Conservation (phyloP, 139 green algal species). For the Edaphochlamys debaryana region DNA sequence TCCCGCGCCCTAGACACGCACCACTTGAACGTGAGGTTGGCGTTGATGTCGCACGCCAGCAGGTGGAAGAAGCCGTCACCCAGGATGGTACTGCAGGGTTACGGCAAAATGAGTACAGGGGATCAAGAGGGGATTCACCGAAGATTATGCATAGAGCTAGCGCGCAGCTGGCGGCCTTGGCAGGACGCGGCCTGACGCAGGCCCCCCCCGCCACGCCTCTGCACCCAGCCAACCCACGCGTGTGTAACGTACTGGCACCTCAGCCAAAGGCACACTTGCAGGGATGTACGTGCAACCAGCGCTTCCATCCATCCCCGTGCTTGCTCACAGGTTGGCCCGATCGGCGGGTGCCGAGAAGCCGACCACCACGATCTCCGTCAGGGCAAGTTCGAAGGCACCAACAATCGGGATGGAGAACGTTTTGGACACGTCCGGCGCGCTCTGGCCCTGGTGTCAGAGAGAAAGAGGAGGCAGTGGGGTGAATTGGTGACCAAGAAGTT, state of each 20-base stretch:
- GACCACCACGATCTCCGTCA: slow-evolving; percentile 14
- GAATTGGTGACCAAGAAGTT: not conserved
- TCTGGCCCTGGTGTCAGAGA: not conserved
- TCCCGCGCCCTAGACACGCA: too few relatives aligned
- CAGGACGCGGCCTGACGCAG: not conserved
- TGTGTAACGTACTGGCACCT: too few relatives aligned
- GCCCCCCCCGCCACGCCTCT: too few relatives aligned
- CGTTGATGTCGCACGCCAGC: slow-evolving; percentile 27
- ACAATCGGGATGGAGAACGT: slow-evolving; percentile 44
- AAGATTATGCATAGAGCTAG: too few relatives aligned
- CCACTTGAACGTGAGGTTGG: slow-evolving; percentile 49
- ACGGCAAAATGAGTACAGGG: not conserved
- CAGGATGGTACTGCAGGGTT: slow-evolving; percentile 17
- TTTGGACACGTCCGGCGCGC: slow-evolving; percentile 30
- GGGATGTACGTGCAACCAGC: not conserved
- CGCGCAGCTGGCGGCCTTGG: not conserved
- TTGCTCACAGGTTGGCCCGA: not conserved
- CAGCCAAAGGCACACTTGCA: not conserved
- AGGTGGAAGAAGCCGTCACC: slow-evolving; percentile 45
- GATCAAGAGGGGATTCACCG: too few relatives aligned
- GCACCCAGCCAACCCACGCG: too few relatives aligned
- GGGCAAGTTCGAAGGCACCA: slow-evolving; percentile 39
- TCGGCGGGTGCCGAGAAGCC: not conserved
- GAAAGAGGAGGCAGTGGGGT: not conserved
- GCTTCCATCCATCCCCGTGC: too few relatives aligned